Base-by-base conservation (phyloP, 176 grass and related monocot species). In the Dendrocalamus sinicus region DNA sequence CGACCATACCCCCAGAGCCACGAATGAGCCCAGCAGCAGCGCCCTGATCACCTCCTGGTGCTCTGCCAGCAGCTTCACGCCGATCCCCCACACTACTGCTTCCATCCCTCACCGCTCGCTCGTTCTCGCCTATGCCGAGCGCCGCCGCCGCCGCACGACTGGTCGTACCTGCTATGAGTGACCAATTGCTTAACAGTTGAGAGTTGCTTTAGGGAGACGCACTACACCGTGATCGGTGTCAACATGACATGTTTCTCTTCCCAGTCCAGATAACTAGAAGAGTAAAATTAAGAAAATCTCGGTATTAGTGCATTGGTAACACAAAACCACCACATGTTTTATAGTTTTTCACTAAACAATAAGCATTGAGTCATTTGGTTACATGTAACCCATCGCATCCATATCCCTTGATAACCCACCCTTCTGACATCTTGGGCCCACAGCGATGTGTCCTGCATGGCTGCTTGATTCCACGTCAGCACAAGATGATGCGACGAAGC, bases 21-120 rank as follows among this genome's bases (percentile, higher is more conserved):
- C 91, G 57, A 92, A 88, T 47, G 88, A 75, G 75, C 86, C 88
- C 51, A 98, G 70, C 7, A 98, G 93, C 40, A 98, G 88, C 17
- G 2, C 72, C 73, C 85, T 81, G 63, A 81, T 63, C 84, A 92
- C 83, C 67, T 81, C 89, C 89, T 95, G 28, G 28, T 30, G 28
- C 28, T 30, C 28, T 30, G 28, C 28, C 28, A 30, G 86, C 28
- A 30, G 86, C 87, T 82, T 88, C n/a, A 46, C 52, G 22, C 76
- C 54, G 67, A 89, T 76, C 75, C 86, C 67, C 13, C 88, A 86
- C 66, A 90, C 1, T 47, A 90, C 39, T 35, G 80, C 89, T 79
- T 86, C 91, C 95, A 98, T 98, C 39, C 52, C 78, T 6, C 8
- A 26, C 3, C 35, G 19, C 46, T 15, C 64, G 35, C 13, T 50